phyloP scores from a whole-genome alignment of 225 moss, liverwort and hornwort genomes.

The Neckera pumila region DNA sequence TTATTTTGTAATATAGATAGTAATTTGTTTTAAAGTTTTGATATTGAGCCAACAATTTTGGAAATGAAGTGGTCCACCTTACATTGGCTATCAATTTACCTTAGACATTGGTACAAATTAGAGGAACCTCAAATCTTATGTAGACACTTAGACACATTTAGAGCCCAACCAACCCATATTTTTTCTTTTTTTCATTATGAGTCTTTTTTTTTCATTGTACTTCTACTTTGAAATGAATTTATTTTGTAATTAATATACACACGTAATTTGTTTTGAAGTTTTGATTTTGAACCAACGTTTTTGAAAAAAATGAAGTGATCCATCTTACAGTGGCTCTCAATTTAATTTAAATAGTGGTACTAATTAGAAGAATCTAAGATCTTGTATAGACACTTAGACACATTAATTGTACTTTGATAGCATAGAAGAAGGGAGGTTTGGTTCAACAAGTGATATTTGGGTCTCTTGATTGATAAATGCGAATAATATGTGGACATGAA shows the following conservation, averaged over 20 bases:
- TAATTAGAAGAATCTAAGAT: not conserved
- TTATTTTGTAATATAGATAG: not conserved
- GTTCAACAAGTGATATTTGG: no score
- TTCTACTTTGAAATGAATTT: not conserved
- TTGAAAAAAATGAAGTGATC: fast-evolving
- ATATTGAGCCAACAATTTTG: not conserved
- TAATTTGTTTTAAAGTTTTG: not conserved
- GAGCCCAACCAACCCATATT: not conserved
- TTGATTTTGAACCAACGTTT: not conserved
- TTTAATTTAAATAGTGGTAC: fast-evolving
- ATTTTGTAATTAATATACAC: no score
- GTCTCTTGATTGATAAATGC: no score
- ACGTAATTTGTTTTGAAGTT: not conserved
- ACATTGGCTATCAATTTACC: not conserved
- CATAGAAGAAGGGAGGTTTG: fast-evolving
- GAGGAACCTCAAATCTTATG: not conserved
- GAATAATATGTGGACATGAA: fast-evolving
- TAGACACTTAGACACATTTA: not conserved
- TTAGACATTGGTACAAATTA: not conserved
- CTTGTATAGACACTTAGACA: not conserved
- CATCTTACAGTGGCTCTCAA: not conserved
- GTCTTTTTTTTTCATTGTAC: not conserved
- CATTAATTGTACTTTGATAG: not conserved
- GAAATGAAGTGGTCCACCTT: not conserved
- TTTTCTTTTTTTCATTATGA: not conserved